Evolutionary conservation across 2,329 filamentous ascomycete genomes (phyloP).

Genomic region (Clonostachys solani): DNA sequence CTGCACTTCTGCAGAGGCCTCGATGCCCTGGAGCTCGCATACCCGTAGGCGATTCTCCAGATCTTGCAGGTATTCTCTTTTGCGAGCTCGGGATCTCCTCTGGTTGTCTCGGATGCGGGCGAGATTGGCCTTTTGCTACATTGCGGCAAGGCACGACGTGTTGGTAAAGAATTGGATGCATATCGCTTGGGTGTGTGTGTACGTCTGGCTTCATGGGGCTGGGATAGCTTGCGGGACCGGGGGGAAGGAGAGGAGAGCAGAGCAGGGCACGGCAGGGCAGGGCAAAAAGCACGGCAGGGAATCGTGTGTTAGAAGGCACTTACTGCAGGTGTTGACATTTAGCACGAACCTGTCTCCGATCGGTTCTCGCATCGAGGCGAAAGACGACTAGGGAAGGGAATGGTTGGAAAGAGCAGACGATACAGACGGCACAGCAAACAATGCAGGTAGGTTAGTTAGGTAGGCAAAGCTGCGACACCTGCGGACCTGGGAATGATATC

Average conservation of each 20-base stretch:
- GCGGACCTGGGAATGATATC: no score
- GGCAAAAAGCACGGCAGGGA: not conserved
- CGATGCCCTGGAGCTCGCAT: conserved; percentile 62
- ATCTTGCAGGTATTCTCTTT: conserved; percentile 69
- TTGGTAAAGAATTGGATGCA: not conserved
- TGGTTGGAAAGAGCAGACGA: no score
- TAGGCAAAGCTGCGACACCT: no score
- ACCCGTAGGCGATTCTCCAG: conserved; percentile 57
- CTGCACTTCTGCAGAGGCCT: conserved; percentile 70
- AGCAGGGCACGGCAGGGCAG: not conserved
- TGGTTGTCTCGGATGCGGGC: conserved; percentile 72
- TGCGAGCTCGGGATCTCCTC: conserved; percentile 67
- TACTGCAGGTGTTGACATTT: conserved; percentile 25
- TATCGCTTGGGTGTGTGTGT: no score
- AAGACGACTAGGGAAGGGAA: no score
- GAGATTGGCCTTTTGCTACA: conserved; percentile 31
- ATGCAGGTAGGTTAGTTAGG: no score
- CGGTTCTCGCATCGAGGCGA: no score
- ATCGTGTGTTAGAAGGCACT: conserved; percentile 5
- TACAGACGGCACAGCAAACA: no score
- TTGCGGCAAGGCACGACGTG: not conserved
- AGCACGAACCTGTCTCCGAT: conserved; percentile 4
- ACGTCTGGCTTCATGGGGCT: no score
- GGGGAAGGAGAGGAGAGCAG: not conserved
- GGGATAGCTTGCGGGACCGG: conserved; percentile 2